Base-by-base conservation (phyloP, 2,329 filamentous ascomycete genomes). In the Aureobasidium subglaciale region DNA sequence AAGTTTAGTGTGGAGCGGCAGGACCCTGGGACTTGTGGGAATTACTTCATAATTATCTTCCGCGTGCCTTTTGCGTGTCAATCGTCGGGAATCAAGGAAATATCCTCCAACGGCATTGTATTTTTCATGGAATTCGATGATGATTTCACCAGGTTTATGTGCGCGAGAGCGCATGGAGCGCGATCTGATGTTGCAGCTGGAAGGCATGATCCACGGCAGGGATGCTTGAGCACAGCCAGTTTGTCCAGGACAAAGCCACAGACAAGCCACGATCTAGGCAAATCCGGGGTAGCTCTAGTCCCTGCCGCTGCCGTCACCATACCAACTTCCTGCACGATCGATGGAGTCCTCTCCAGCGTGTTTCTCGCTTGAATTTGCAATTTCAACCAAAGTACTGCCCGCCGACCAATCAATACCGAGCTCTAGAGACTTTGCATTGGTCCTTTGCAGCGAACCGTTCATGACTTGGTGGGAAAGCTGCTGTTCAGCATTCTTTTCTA, bases 11-110 rank as follows among this genome's bases (percentile, higher is more conserved):
- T 34, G 32, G 4, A 50, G 34, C 48, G 34, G 46, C 46, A 50
- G 46, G 35, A 40, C 35, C 48, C 35, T 52, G 34, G 11, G 35
- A 40, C 30, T 52, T 22, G 15, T 15, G 9, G 22, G 29, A 50
- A 50, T 52, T 52, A 41, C 48, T 40, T 52, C 25, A 52, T 52
- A n/a, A 52, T 52, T 41, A n/a, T 52, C 11, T 15, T 41, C 25
- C 35, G 48, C 48, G 35, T 52, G 35, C 34, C 35, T 41, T 52
- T 52, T 22, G 24, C 35, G 35, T 32, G 48, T 52, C 48, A 41
- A 22, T 20, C 48, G 16, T 15, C 25, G 8, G 24, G 9, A 52
- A 52, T 29, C 48, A 40, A n/a, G 48, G 35, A 52, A 52, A 4
- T 5, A 2, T 4, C n/a, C n/a, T 13, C 18, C 11, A 40, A 52